phyloP scores from a whole-genome alignment of 805 yeast species.

The Starmerella apis region DNA sequence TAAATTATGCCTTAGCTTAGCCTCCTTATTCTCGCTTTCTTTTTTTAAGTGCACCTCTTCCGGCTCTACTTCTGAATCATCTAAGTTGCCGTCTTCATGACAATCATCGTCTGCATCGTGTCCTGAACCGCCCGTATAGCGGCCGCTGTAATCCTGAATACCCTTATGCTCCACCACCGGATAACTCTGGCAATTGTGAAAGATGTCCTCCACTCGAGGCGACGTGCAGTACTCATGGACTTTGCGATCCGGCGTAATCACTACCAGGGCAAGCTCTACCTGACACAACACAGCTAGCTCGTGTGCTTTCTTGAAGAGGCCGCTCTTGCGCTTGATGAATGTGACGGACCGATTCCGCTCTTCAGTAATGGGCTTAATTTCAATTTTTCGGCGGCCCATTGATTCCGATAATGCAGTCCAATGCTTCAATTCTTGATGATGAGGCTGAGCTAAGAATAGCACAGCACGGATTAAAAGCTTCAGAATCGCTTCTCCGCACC shows the following conservation, averaged over 20 bases:
- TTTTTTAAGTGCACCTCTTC: neutral
- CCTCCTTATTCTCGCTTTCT: neutral
- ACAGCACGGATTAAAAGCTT: constrained; percentile 1
- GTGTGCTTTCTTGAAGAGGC: constrained; percentile 71
- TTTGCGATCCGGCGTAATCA: constrained; percentile 65
- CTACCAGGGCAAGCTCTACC: constrained; percentile 84
- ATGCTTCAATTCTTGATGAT: neutral
- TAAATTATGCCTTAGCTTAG: neutral
- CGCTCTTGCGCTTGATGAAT: constrained; percentile 88
- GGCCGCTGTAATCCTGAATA: constrained; percentile 7
- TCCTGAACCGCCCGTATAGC: neutral
- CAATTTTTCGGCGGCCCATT: constrained; percentile 97
- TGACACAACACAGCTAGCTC: constrained; percentile 83
- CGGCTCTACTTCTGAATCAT: neutral
- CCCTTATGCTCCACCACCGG: constrained; percentile 11
- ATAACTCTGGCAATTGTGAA: constrained; percentile 26
- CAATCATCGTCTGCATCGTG: constrained; percentile 9
- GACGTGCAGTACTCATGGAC: constrained; percentile 70
- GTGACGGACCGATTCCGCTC: constrained; percentile 70
- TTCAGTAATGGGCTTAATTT: constrained; percentile 79
- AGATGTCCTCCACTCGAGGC: constrained; percentile 46
- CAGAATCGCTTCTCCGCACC: constrained; percentile 5
- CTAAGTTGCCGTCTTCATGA: constrained; percentile 4
- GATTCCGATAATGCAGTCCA: neutral
- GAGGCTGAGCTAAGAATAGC: constrained; percentile 8